These are phyloP conservation scores for Epicoccum sorghinum DNA, from an alignment of 2,329 filamentous ascomycete species.

Conservation along the genomic window DNA sequence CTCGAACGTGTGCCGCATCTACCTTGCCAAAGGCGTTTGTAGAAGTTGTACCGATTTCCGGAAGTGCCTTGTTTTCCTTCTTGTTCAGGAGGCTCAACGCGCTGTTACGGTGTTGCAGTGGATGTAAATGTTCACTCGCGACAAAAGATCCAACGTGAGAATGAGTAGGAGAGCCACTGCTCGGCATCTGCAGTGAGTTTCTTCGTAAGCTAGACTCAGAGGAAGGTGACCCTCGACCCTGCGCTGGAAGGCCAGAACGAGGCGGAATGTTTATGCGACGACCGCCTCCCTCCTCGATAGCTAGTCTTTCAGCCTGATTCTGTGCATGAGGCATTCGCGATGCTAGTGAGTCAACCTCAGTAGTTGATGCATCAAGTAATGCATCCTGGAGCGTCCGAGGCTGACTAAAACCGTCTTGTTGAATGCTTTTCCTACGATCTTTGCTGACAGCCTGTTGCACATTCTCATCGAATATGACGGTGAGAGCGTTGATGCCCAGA, in stretches of 20 bases:
- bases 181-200: conserved; percentile 38
- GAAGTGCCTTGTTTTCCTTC: conserved; percentile 64
- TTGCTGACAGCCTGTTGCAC: conserved; percentile 54
- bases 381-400: conserved; percentile 88
- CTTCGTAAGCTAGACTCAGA: conserved; percentile 45
- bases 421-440: conserved; percentile 37
- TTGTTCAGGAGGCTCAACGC: conserved; percentile 66
- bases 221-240: conserved; percentile 31
- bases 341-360: conserved; percentile 72
- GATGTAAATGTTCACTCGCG: conserved; percentile 42
- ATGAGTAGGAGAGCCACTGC: conserved; percentile 29
- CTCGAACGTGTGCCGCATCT: conserved; percentile 54
- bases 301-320: conserved; percentile 47
- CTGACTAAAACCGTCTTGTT: conserved; percentile 40
- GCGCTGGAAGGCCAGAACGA: conserved; percentile 24
- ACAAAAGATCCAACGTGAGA: conserved; percentile 41
- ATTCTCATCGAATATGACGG: conserved; percentile 87
- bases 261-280: conserved; percentile 32
- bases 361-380: conserved; percentile 87
- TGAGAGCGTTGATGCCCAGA: conserved; percentile 80
- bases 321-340: conserved; percentile 48
- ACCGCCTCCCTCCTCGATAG: conserved; percentile 30
- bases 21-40: conserved; percentile 70
- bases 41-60: conserved; percentile 69
- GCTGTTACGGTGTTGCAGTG: conserved; percentile 58